Percentiles rank a stretch among this genome's conserved stretches.
phyloP scores from a whole-genome alignment of 495 filamentous ascomycete species.

The Margaritispora aquatica region DNA sequence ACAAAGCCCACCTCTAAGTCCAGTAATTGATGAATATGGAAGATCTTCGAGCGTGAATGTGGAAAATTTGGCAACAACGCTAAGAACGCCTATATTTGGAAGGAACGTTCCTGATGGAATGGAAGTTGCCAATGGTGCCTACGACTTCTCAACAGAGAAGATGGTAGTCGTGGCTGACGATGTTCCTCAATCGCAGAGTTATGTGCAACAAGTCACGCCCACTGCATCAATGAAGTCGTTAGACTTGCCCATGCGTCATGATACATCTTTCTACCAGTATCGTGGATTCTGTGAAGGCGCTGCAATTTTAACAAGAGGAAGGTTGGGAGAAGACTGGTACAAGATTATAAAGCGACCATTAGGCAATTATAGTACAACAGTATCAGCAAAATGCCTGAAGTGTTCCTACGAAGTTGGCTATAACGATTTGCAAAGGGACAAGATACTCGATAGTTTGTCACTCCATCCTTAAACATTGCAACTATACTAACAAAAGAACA shows the following conservation, averaged over 20 bases:
- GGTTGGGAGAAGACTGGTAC: conserved; percentile 10
- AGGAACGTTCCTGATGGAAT: conserved; percentile 9
- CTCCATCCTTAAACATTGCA: neutral
- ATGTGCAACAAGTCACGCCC: conserved; percentile 6
- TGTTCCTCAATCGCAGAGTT: neutral
- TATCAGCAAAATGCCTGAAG: conserved; percentile 19
- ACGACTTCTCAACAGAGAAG: conserved; percentile 14
- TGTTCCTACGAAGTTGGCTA: conserved; percentile 24
- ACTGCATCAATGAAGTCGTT: conserved; percentile 14
- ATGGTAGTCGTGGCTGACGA: neutral
- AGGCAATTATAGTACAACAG: conserved; percentile 18
- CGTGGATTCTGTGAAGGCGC: conserved; percentile 25
- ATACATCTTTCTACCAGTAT: conserved; percentile 21
- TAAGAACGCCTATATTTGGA: conserved; percentile 7
- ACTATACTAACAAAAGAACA: conserved; percentile 1
- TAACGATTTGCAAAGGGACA: conserved; percentile 23
- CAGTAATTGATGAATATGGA: conserved; percentile 5
- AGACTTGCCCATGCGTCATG: conserved; percentile 17
- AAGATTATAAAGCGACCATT: conserved; percentile 22
- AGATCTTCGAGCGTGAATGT: neutral
- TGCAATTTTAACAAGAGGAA: conserved; percentile 9
- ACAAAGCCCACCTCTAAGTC: conserved; percentile 5
- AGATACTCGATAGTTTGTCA: conserved; percentile 15
- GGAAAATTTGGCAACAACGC: conserved; percentile 3
- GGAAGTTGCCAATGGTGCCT: conserved; percentile 6